Evolutionary conservation across 1,284 basidiomycete species (phyloP).

Genomic region (Tilletiaria anomala): DNA sequence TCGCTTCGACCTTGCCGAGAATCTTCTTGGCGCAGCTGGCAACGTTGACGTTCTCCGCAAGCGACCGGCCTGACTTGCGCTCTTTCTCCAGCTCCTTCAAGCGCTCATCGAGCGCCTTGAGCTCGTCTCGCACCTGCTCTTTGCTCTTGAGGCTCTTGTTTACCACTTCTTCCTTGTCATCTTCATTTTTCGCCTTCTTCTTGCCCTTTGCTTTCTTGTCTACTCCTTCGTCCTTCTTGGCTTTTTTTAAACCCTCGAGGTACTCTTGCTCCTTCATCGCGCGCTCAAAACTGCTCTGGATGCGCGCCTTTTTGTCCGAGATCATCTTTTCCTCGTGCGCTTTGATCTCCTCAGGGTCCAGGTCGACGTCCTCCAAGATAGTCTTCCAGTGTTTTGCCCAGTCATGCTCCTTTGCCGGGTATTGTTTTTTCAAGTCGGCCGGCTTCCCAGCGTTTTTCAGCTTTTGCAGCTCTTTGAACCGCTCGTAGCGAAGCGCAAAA

Average conservation of each 20-base stretch:
- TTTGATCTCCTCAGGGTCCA: slow-evolving; percentile 79
- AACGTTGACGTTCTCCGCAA: slow-evolving; percentile 41
- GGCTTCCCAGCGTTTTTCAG: slow-evolving; percentile 44
- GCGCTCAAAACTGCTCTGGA: slow-evolving; percentile 54
- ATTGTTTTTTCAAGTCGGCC: slow-evolving; percentile 48
- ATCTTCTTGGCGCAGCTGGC: slow-evolving; percentile 53
- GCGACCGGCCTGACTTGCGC: slow-evolving; percentile 59
- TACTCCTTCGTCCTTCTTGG: slow-evolving; percentile 5
- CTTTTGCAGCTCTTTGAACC: slow-evolving; percentile 37
- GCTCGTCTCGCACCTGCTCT: slow-evolving; percentile 44
- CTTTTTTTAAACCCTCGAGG: slow-evolving; percentile 13
- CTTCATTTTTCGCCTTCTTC: slow-evolving; percentile 11
- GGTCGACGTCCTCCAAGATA: slow-evolving; percentile 66
- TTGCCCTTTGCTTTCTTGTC: slow-evolving; percentile 13
- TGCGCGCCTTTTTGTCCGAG: slow-evolving; percentile 51
- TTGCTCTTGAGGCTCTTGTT: slow-evolving; percentile 26
- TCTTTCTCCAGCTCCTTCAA: slow-evolving; percentile 65
- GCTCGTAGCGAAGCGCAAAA: slow-evolving; percentile 19
- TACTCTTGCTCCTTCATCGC: slow-evolving; percentile 29
- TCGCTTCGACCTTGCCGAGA: slow-evolving; percentile 35
- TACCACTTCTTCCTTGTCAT: slow-evolving; percentile 15
- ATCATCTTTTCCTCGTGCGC: slow-evolving; percentile 61
- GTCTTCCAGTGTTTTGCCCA: slow-evolving; percentile 44
- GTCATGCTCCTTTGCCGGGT: slow-evolving; percentile 47
- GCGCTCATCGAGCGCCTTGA: slow-evolving; percentile 60